These are phyloP conservation scores for Casuarina equisetifolia DNA, from an alignment of 306 rosid species.

Conservation along the genomic window DNA sequence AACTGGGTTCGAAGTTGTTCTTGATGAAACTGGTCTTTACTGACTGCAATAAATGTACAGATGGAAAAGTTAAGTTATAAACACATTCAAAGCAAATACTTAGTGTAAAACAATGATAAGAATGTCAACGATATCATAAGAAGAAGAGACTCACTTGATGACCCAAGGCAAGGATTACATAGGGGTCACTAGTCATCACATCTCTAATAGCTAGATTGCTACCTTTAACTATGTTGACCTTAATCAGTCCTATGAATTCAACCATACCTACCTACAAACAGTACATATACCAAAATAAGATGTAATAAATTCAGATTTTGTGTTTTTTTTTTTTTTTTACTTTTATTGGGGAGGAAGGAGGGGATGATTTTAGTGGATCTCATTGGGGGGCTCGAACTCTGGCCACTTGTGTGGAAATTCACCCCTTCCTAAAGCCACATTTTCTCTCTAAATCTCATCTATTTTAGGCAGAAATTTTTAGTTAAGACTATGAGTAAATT, in stretches of 20 bases:
- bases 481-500: neutral
- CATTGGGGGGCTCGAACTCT: no score
- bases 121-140: conserved; percentile 12
- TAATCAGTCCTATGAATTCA: conserved; percentile 88
- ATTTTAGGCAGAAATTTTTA: neutral
- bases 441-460: neutral
- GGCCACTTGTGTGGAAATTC: no score
- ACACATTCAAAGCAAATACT: conserved; percentile 8
- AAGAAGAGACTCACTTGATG: conserved; percentile 72
- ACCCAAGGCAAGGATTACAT: conserved; percentile 84
- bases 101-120: neutral
- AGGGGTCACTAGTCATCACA: conserved; percentile 86
- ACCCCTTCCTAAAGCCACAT: neutral
- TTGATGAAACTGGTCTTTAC: conserved; percentile 88
- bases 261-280: conserved; percentile 92
- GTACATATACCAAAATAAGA: conserved; percentile 38
- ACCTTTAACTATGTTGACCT: conserved; percentile 89
- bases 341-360: neutral
- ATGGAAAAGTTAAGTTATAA: conserved; percentile 11
- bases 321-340: neutral
- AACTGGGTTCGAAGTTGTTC: conserved; percentile 83
- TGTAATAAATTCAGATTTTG: no score
- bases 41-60: conserved; percentile 55
- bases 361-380: no score
- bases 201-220: conserved; percentile 83